Conservation (phyloP, 2,329 filamentous ascomycete species). For the Penicillium sp. region DNA sequence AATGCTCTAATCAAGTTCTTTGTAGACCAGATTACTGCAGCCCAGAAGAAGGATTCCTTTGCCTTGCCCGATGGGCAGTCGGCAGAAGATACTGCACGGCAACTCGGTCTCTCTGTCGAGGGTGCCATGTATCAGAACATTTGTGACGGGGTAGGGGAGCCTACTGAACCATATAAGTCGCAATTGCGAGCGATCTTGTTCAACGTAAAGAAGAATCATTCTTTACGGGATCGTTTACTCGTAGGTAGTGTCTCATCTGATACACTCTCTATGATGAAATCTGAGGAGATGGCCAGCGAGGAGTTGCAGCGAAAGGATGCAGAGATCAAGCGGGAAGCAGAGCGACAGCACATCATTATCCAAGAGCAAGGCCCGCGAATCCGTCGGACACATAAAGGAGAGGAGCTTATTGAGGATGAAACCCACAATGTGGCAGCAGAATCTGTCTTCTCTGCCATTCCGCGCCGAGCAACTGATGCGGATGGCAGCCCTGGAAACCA, state of each 20-base stretch:
- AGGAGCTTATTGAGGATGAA: constrained; percentile 83
- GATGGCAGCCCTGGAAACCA: constrained; percentile 30
- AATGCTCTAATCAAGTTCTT: constrained; percentile 72
- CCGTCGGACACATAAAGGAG: constrained; percentile 89
- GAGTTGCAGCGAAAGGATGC: constrained; percentile 71
- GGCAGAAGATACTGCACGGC: constrained; percentile 65
- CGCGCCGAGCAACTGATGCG: constrained; percentile 43
- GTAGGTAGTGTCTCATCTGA: constrained; percentile 69
- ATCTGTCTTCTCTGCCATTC: constrained; percentile 49
- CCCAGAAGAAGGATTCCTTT: constrained; percentile 67
- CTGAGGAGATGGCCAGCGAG: constrained; percentile 87
- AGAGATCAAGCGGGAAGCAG: constrained; percentile 58
- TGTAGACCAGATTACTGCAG: constrained; percentile 62
- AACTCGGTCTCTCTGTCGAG: constrained; percentile 77
- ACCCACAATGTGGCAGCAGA: constrained; percentile 49
- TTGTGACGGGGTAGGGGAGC: constrained; percentile 52
- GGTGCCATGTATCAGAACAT: constrained; percentile 61
- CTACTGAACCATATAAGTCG: constrained; percentile 56
- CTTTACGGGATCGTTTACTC: constrained; percentile 75
- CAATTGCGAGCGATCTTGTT: constrained; percentile 76
- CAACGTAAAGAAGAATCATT: constrained; percentile 86
- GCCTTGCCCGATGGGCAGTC: constrained; percentile 64
- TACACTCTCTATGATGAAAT: constrained; percentile 82
- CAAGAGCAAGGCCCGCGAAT: constrained; percentile 75
- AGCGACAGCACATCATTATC: constrained; percentile 72